Evolutionary conservation across 2,329 filamentous ascomycete genomes (phyloP).

Genomic region (Colletotrichum phormii): DNA sequence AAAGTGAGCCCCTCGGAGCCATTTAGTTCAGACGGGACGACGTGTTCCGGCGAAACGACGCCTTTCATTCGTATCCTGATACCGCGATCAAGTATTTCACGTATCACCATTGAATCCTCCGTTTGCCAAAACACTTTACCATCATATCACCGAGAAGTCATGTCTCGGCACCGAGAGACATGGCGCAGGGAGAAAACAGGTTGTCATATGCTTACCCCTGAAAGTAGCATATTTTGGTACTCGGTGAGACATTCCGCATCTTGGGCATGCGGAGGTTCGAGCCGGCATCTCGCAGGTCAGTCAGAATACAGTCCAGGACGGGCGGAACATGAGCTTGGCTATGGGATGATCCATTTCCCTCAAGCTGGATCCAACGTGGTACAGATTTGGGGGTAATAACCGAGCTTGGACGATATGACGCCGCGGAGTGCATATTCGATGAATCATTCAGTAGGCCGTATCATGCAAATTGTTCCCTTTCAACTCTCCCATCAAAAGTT

Average conservation of each 20-base stretch:
- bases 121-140: background rate
- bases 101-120: background rate
- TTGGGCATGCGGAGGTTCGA: background rate
- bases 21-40: background rate
- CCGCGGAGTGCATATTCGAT: background rate
- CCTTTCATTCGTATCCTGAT: background rate
- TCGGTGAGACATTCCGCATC: background rate
- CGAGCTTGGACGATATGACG: background rate
- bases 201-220: background rate
- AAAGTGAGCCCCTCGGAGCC: background rate
- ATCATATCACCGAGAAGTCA: background rate
- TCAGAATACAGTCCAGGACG: background rate
- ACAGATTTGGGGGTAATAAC: background rate
- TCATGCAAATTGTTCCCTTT: background rate
- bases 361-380: background rate
- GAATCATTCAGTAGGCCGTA: background rate
- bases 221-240: background rate
- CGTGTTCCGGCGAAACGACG: background rate
- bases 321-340: background rate
- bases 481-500: background rate
- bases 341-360: background rate
- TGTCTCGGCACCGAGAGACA: slow-evolving; percentile 13
- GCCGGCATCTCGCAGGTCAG: background rate
- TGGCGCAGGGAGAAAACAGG: slow-evolving; percentile 13
- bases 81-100: background rate